Base-by-base conservation (phyloP, 169 alveolate genomes). In the Eimeria praecox region DNA sequence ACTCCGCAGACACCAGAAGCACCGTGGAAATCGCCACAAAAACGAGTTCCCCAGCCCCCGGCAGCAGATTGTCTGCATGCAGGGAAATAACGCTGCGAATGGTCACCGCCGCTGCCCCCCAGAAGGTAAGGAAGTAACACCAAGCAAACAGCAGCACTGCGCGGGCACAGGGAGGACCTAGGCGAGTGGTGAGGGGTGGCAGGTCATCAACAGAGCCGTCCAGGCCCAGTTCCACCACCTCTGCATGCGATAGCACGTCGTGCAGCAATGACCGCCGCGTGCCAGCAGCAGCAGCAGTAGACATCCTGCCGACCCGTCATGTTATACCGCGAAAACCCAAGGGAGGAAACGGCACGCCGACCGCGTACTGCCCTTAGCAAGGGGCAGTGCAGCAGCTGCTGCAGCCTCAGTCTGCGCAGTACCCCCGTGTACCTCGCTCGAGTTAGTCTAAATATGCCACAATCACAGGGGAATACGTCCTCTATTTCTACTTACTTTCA, bases 181-280 rank as follows among this genome's bases (percentile, higher is more conserved):
- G 56, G 22, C 90, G 90, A 24, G 90, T 82, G 42, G 71, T 52
- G n/a, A 82, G 90, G 27, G 90, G 90, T 10, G 90, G 90, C 35
- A 82, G 49, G n/a, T 82, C 90, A 27, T 82, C 90, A 27, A 82
- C 54, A 27, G 90, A 82, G 73, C 90, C 90, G 27, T 82, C 90
- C 90, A 82, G 46, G 18, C 90, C 90, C 46, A 82, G 73, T 73
- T 82, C 90, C 42, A 82, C 90, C 44, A 82, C 90, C 71, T 82
- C 90, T n/a, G 90, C 66, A 14, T 82, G 90, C 46, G 90, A 82
- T 6, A 82, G 46, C 90, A 82, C 90, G 14, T 82, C 90, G 73
- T 82, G 90, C 90, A 82, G 90, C 64, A 82, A 62, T 5, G 90
- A 82, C 52, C 90, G 90, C 90, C 90, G 66, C 38, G 90, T 46